Conservation (phyloP, 306 rosid species). For the Cyclanthera cordifolia region DNA sequence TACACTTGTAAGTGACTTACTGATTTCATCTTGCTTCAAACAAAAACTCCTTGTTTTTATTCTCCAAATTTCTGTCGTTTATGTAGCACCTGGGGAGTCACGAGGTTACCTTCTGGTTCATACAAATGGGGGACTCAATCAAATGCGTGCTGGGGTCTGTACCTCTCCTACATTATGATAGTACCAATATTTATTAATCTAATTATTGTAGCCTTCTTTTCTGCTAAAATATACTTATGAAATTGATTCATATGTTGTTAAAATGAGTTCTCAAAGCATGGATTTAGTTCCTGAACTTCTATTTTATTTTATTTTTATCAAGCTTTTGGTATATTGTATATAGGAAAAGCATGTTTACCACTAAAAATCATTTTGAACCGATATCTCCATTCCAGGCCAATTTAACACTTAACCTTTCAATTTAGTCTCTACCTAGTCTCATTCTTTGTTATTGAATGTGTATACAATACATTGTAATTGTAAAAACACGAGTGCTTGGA, state of each 20-base stretch:
- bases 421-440: neutral
- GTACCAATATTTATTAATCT: neutral
- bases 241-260: neutral
- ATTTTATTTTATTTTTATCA: neutral
- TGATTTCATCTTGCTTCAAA: neutral
- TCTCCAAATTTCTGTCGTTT: slow-evolving; percentile 11
- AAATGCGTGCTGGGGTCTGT: slow-evolving; percentile 97
- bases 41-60: slow-evolving; percentile 11
- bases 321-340: too few species aligned
- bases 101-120: slow-evolving; percentile 79
- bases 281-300: neutral
- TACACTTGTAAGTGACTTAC: slow-evolving; percentile 47
- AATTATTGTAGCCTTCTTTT: neutral
- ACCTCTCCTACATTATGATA: slow-evolving; percentile 11
- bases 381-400: neutral
- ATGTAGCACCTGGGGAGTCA: slow-evolving; percentile 51
- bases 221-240: neutral
- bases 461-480: neutral
- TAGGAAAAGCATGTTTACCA: too few species aligned
- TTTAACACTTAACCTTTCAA: neutral
- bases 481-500: neutral
- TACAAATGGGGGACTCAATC: slow-evolving; percentile 96
- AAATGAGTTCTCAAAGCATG: neutral
- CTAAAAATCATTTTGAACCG: neutral
- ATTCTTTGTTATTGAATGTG: neutral